These are phyloP conservation scores for Voacanga thouarsii DNA, from an alignment of 257 asterid genomes.

Conservation along the genomic window DNA sequence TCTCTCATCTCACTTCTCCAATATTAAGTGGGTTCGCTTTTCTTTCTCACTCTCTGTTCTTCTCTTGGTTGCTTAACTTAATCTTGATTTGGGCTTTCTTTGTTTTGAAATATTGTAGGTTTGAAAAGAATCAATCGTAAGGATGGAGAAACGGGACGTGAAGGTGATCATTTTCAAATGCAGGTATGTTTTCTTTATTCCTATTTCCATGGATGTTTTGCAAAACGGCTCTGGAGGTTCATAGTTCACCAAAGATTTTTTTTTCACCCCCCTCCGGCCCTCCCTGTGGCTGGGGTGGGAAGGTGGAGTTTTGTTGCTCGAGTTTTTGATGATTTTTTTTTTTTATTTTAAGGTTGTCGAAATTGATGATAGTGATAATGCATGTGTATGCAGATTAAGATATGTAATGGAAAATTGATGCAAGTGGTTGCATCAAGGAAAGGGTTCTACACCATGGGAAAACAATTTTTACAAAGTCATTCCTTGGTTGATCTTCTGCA, in stretches of 20 bases:
- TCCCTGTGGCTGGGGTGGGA: neutral
- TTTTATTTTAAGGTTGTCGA: neutral
- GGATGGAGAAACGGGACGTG: constrained; percentile 51
- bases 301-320: neutral
- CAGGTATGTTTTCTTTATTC: constrained; percentile 50
- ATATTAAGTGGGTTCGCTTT: constrained; percentile 56
- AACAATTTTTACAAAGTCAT: constrained; percentile 68
- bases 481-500: constrained; percentile 98
- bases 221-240: neutral
- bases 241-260: neutral
- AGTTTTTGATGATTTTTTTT: neutral
- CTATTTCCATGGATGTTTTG: neutral
- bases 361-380: constrained; percentile 3
- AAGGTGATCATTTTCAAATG: constrained; percentile 80
- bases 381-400: constrained; percentile 68
- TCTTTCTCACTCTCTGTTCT: neutral
- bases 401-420: constrained; percentile 89
- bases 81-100: neutral
- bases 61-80: neutral
- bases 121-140: constrained; percentile 56
- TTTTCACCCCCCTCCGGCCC: too few relatives aligned
- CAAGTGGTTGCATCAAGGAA: constrained; percentile 81
- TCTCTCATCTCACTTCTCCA: constrained; percentile 82
- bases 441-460: constrained; percentile 86
- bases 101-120: constrained; percentile 37